phyloP scores from a whole-genome alignment of 805 yeast genomes.

The Candida succiphila region DNA sequence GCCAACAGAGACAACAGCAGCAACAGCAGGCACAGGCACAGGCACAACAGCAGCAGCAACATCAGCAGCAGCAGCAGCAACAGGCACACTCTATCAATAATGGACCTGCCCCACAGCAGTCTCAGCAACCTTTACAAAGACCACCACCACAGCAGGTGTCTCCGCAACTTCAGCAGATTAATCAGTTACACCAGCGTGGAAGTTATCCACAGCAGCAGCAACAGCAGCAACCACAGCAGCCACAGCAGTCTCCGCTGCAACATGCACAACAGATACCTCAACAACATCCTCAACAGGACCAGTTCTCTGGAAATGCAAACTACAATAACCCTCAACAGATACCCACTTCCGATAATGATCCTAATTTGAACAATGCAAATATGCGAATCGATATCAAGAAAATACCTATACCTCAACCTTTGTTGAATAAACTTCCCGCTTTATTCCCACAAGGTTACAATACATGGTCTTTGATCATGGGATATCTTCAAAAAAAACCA shows the following conservation, averaged over 20 bases:
- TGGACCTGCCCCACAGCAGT: no score
- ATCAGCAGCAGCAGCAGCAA: slow-evolving; percentile 15
- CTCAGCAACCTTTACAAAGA: slow-evolving; percentile 15
- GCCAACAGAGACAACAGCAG: slow-evolving; percentile 15
- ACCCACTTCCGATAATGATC: slow-evolving; percentile 3
- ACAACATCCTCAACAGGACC: no score
- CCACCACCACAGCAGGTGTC: no score
- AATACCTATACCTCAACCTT: slow-evolving; percentile 61
- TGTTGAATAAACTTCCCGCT: slow-evolving; percentile 59
- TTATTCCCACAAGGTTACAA: slow-evolving; percentile 62
- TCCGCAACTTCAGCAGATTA: not conserved
- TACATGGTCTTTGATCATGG: slow-evolving; percentile 76
- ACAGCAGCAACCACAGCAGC: slow-evolving; percentile 2
- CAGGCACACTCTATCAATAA: slow-evolving; percentile 16
- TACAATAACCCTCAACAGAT: slow-evolving; percentile 3
- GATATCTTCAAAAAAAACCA: slow-evolving; percentile 46
- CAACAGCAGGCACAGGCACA: slow-evolving; percentile 14
- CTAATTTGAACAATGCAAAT: slow-evolving; percentile 2
- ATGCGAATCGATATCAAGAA: slow-evolving; percentile 37
- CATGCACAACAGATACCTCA: slow-evolving; percentile 10
- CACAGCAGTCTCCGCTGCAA: slow-evolving; percentile 15
- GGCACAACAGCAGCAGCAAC: slow-evolving; percentile 18
- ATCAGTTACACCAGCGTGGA: slow-evolving; percentile 12
- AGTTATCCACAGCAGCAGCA: slow-evolving; percentile 10
- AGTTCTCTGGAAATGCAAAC: slow-evolving; percentile 1